Base-by-base conservation (phyloP, 192 early-diverging fungal genomes). In the Backusella parvicylindrica region DNA sequence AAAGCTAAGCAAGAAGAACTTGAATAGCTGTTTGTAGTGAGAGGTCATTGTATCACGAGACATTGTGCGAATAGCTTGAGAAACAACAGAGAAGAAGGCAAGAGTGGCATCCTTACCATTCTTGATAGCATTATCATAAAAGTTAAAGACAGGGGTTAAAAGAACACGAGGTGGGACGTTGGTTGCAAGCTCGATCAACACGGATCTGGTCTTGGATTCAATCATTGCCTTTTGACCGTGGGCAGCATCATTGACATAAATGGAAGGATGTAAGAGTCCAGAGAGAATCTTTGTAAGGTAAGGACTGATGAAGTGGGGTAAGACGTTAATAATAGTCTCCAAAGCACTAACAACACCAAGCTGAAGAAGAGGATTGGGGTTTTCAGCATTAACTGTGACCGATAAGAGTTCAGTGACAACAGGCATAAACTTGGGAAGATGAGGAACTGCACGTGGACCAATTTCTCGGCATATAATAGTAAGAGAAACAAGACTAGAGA, bases 351-450 rank as follows among this genome's bases (percentile, higher is more conserved):
- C 73, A 12, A 86, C 85, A 32, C 84, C 87, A 49, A 86, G 60
- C 30, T 92, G 83, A 8, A 91, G 80, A 26, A 87, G 50, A 32
- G 78, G 75, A 35, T 85, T 72, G 33, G 86, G 77, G 64, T 84
- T 80, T 43, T 84, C 76, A 64, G 84, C 86, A 32, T 82, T 80
- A 0, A 82, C 76, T 0, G 84, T 87, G 5, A 47, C 73, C 11
- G 74, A 75, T 63, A 91, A 73, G 56, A 87, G 85, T 37, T 89
- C 84, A 47, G 96, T 84, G 18, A 95, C 86, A 26, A 84, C 69
- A 33, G 93, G 95, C 86, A 98, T 90, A 64, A 95, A 93, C 82
- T 93, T 91, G 69, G 94, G 93, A 71, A 98, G 79, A 76, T 81
- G 86, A 6, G 96, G 92, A 16, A 97, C 87, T 18, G 91, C 84